Conservation (phyloP, 176 grass and related monocot genomes). For the Saccharum officinarum region DNA sequence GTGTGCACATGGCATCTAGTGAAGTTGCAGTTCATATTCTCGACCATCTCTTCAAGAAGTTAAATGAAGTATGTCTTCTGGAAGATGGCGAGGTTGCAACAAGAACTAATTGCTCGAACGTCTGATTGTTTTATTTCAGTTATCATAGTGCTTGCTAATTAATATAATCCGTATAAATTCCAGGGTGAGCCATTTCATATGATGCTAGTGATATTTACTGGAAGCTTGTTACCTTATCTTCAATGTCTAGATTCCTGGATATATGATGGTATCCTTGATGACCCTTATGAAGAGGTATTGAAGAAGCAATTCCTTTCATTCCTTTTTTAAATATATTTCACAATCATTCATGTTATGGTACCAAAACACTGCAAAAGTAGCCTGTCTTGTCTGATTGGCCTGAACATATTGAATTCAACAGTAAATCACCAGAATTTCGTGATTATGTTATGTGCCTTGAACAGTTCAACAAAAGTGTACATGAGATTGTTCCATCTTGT, state of each 20-base stretch:
- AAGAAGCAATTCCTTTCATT: neutral
- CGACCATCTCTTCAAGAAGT: conserved; percentile 73
- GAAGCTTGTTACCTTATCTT: conserved; percentile 90
- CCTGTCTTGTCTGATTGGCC: neutral
- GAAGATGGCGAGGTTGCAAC: conserved; percentile 83
- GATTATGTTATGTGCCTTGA: conserved; percentile 21
- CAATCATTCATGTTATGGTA: neutral
- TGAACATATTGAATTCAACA: neutral
- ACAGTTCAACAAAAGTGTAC: neutral
- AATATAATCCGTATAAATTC: conserved; percentile 37
- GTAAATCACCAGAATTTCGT: neutral
- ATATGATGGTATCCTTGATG: conserved; percentile 97
- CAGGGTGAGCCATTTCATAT: conserved; percentile 85
- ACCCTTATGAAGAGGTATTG: conserved; percentile 89
- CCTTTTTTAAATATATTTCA: conserved; percentile 6
- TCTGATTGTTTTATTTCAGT: conserved; percentile 10
- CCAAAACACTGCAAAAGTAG: neutral
- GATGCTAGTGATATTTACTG: conserved; percentile 72
- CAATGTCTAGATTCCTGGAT: conserved; percentile 91
- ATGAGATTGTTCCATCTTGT: neutral
- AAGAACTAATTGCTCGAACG: conserved; percentile 25
- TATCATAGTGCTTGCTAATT: neutral
- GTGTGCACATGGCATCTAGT: conserved; percentile 39
- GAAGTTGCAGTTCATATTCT: conserved; percentile 79
- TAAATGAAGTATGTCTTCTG: conserved; percentile 83